These are phyloP conservation scores for Parastagonospora nodorum DNA, from an alignment of 2,329 filamentous ascomycete genomes.

Conservation along the genomic window DNA sequence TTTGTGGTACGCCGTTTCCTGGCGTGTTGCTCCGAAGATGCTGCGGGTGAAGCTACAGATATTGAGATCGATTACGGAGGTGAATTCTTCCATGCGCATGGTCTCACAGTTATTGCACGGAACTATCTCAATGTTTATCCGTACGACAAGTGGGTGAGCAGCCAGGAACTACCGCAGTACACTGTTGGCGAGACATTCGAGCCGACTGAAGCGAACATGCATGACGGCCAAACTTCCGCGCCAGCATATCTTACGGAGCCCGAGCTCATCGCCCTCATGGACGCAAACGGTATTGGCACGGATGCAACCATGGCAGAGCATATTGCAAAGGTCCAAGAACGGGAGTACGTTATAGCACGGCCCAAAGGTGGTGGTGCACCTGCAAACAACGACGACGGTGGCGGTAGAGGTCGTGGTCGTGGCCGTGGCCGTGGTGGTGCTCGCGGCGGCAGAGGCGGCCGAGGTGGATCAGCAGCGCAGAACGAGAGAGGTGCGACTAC, in stretches of 20 bases:
- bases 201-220: constrained; percentile 86
- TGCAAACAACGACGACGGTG: constrained; percentile 45
- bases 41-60: constrained; percentile 82
- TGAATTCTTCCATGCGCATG: constrained; percentile 81
- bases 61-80: constrained; percentile 83
- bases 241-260: constrained; percentile 92
- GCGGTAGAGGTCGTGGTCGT: constrained; percentile 52
- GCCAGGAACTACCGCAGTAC: constrained; percentile 79
- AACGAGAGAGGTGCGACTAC: constrained; percentile 50
- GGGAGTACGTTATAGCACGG: constrained; percentile 79
- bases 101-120: constrained; percentile 80
- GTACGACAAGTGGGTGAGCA: constrained; percentile 96
- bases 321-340: constrained; percentile 91
- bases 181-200: constrained; percentile 80
- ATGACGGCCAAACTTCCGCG: constrained; percentile 84
- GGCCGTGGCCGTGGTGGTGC: constrained; percentile 45
- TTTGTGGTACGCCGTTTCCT: constrained; percentile 91
- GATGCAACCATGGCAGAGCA: constrained; percentile 99
- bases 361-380: constrained; percentile 48
- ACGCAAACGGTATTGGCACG: constrained; percentile 96
- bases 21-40: constrained; percentile 94
- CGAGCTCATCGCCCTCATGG: constrained; percentile 94
- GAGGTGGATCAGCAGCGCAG: constrained; percentile 48
- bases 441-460: constrained; percentile 49
- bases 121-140: constrained; percentile 96